Percentiles rank a stretch among this genome's conserved stretches.
These are phyloP conservation scores for Phytophthora fragariae DNA, from an alignment of 352 stramenopile species.

Conservation along the genomic window DNA sequence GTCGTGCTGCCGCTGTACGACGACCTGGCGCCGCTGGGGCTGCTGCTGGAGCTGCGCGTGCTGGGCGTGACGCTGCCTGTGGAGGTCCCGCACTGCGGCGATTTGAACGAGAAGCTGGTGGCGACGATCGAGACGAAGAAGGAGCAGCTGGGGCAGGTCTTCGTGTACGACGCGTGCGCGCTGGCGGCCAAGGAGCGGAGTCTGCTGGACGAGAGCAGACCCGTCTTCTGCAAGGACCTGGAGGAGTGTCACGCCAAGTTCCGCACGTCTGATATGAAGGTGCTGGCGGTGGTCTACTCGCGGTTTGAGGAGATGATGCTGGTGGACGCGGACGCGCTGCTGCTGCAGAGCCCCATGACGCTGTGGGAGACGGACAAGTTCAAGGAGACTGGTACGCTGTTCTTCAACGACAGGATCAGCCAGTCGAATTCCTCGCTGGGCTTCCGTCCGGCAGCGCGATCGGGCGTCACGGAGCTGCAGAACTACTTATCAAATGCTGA, in stretches of 20 bases:
- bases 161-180: conserved; percentile 46
- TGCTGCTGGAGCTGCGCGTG: conserved; percentile 47
- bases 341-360: conserved; percentile 50
- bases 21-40: conserved; percentile 39
- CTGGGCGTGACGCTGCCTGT: conserved; percentile 44
- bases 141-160: conserved; percentile 32
- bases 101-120: conserved; percentile 39
- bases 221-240: conserved; percentile 47
- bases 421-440: conserved; percentile 46
- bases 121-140: conserved; percentile 30
- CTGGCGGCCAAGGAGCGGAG: conserved; percentile 40
- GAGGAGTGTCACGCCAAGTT: conserved; percentile 47
- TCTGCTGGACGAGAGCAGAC: conserved; percentile 30
- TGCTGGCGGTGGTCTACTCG: conserved; percentile 50
- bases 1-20: conserved; percentile 56
- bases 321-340: conserved; percentile 51
- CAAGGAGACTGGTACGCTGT: conserved; percentile 48
- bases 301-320: conserved; percentile 65
- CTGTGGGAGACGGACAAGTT: conserved; percentile 47
- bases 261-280: conserved; percentile 43
- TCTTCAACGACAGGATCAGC: conserved; percentile 64
- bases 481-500: conserved; percentile 54
- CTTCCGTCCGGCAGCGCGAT: conserved; percentile 21
- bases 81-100: conserved; percentile 56
- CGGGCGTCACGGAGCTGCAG: conserved; percentile 41